Base-by-base conservation (phyloP, 495 filamentous ascomycete genomes). In the Podospora pseudocomata region DNA sequence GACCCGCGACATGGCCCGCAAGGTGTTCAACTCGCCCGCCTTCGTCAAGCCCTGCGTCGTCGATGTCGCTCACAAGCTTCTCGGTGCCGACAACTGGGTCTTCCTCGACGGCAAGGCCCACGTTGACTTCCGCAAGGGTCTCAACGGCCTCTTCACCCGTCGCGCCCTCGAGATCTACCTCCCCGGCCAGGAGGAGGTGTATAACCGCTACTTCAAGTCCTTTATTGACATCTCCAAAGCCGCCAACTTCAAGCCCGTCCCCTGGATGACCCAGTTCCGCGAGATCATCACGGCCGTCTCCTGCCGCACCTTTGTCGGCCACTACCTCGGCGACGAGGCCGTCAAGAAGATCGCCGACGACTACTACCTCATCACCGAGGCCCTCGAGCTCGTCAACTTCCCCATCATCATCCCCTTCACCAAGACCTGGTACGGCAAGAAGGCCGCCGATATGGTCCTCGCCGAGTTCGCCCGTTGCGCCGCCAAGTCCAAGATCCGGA, bases 31-130 rank as follows among this genome's bases (percentile, higher is more conserved):
- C 81, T 94, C 93, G 67, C 95, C 95, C 19, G 72, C 79, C 59
- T 98, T 89, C 73, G 95, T 97, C 71, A 97, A 97, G 82, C 95
- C 95, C 34, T 98, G 95, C 78, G 93, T 99, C 61, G 95, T 99
- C 68, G 96, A 98, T 81, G 88, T 89, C 59, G 96, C 95, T 56
- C 89, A 93, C 83, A 98, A 98, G 82, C 89, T 99, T 60, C 89
- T 99, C 67, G 92, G 95, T 53, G 87, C 89, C 67, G 89, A 86
- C 70, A 98, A 97, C 82, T 99, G 94, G 94, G 95, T 99, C 7
- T 99, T 99, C 83, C 82, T 99, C 74, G 95, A 98, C 77, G 95
- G 95, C 70, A 94, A 92, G 79, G 89, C 88, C 59, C 95, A 99
- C 74, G 92, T 97, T 67, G 95, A 99, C 68, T 99, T 93, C 81